Evolutionary conservation across 1,284 basidiomycete species (phyloP).

Genomic region (Cystobasidium pallidum): DNA sequence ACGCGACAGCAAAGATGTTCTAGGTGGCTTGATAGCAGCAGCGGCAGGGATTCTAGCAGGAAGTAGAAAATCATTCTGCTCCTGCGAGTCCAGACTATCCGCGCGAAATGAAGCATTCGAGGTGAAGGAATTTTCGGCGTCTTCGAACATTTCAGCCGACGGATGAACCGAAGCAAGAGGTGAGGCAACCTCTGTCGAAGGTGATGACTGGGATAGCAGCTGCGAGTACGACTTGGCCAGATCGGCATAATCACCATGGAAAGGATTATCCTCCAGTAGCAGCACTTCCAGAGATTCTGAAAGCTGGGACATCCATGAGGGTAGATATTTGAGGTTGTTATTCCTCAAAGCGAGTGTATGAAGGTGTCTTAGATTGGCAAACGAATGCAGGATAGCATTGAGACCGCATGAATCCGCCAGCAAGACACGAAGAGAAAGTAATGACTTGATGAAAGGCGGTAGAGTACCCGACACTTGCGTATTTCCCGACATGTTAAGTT

Average conservation of each 20-base stretch:
- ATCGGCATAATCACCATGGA: constrained; percentile 85
- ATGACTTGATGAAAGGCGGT: constrained; percentile 76
- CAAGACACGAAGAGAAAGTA: constrained; percentile 78
- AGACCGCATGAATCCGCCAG: constrained; percentile 87
- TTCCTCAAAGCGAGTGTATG: constrained; percentile 61
- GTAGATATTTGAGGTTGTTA: constrained; percentile 86
- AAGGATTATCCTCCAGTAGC: constrained; percentile 89
- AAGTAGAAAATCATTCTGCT: constrained; percentile 9
- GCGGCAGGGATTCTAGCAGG: neutral
- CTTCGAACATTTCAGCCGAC: neutral
- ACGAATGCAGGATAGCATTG: constrained; percentile 64
- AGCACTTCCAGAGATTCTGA: constrained; percentile 74
- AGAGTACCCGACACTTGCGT: constrained; percentile 70
- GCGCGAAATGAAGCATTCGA: constrained; percentile 7
- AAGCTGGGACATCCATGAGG: constrained; percentile 88
- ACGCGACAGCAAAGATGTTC: constrained; percentile 25
- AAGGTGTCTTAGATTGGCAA: constrained; percentile 61
- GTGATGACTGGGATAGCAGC: neutral
- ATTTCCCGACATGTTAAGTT: constrained; percentile 91
- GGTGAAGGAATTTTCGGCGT: constrained; percentile 5
- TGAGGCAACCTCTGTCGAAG: neutral
- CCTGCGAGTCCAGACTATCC: neutral
- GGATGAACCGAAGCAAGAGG: neutral
- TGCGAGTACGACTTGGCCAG: constrained; percentile 69
- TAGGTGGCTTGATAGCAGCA: constrained; percentile 4